phyloP scores from a whole-genome alignment of 2,329 filamentous ascomycete genomes.

The Scleromitrula shiraiana region DNA sequence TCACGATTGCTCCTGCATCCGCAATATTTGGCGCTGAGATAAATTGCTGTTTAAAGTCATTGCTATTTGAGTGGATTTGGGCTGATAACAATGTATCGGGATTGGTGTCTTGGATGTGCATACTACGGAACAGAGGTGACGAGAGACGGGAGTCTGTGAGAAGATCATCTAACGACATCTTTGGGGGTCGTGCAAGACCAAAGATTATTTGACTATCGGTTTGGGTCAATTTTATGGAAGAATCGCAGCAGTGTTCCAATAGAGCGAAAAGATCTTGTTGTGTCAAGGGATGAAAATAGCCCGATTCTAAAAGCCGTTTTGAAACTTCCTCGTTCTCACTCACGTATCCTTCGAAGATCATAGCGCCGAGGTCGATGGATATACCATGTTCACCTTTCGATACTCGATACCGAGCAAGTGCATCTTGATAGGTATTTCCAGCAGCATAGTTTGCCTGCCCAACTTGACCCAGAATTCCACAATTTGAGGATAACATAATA shows the following conservation, averaged over 20 bases:
- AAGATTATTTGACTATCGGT: background rate
- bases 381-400: background rate
- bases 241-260: background rate
- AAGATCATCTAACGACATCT: background rate
- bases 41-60: background rate
- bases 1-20: background rate
- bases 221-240: background rate
- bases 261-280: background rate
- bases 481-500: conserved; percentile 31
- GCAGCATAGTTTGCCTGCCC: conserved; percentile 16
- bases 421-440: conserved; percentile 27
- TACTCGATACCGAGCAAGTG: conserved; percentile 10
- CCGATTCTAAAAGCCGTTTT: background rate
- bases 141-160: background rate
- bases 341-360: background rate
- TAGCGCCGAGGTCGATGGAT: background rate
- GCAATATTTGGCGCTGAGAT: background rate
- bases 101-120: background rate
- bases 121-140: background rate
- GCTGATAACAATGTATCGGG: background rate
- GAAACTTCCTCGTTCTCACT: background rate
- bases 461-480: conserved; percentile 15
- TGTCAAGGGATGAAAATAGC: background rate
- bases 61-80: background rate
- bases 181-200: background rate